phyloP scores from a whole-genome alignment of 495 filamentous ascomycete genomes.

The Trichoderma orchidacearum region DNA sequence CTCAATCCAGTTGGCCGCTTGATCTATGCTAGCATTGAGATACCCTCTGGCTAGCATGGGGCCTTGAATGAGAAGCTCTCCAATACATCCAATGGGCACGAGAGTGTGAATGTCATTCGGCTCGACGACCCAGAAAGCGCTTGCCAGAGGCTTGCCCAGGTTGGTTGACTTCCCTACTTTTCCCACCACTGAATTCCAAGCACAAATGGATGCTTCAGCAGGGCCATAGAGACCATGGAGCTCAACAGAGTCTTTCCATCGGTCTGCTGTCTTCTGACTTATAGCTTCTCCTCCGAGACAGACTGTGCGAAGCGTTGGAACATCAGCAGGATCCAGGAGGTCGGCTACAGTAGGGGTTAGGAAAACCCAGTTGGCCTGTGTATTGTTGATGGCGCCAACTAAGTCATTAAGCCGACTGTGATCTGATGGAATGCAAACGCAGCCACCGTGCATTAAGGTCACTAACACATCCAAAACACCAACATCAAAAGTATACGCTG shows the following conservation, averaged over 20 bases:
- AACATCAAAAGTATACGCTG: slow-evolving; percentile 56
- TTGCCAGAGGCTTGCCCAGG: slow-evolving; percentile 9
- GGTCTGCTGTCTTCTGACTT: not conserved
- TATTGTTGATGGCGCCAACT: slow-evolving; percentile 24
- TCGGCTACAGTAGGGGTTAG: slow-evolving; percentile 30
- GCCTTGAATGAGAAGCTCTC: slow-evolving; percentile 27
- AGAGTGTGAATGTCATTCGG: slow-evolving; percentile 17
- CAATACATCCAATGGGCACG: slow-evolving; percentile 27
- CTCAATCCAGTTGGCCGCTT: slow-evolving; percentile 3
- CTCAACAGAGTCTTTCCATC: slow-evolving; percentile 4
- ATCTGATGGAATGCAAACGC: slow-evolving; percentile 35
- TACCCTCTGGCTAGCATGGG: slow-evolving; percentile 24
- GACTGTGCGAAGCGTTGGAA: slow-evolving; percentile 12
- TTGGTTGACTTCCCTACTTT: not conserved
- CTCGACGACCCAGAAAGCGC: slow-evolving; percentile 27
- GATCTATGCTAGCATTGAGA: slow-evolving; percentile 7
- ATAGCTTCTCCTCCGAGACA: not conserved
- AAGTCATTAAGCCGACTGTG: slow-evolving; percentile 22
- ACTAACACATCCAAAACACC: slow-evolving; percentile 55
- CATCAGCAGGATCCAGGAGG: slow-evolving; percentile 20
- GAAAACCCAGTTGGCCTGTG: slow-evolving; percentile 36
- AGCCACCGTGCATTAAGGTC: slow-evolving; percentile 42
- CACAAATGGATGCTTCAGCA: slow-evolving; percentile 12
- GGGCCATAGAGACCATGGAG: slow-evolving; percentile 36
- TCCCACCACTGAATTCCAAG: not conserved